Evolutionary conservation across 495 filamentous ascomycete genomes (phyloP).

Genomic region (Xylaria castorea): DNA sequence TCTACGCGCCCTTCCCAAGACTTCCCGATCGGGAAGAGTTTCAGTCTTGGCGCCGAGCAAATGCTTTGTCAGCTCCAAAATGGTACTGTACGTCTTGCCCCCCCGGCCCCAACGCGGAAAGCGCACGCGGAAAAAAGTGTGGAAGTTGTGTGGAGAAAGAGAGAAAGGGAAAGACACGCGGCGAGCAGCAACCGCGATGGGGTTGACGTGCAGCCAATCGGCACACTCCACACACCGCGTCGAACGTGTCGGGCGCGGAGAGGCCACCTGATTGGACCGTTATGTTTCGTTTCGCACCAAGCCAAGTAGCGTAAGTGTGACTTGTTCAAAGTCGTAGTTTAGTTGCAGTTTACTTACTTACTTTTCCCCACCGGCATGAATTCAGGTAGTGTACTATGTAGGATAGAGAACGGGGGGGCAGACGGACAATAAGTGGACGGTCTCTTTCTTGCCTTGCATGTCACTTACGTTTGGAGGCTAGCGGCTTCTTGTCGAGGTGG

Average conservation of each 20-base stretch:
- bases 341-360: not conserved
- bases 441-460: not conserved
- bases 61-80: not conserved
- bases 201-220: slow-evolving; percentile 27
- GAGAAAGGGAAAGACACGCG: not conserved
- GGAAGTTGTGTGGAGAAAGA: not conserved
- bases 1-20: slow-evolving; percentile 12
- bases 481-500: slow-evolving; percentile 4
- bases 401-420: not conserved
- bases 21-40: not conserved
- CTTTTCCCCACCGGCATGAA: slow-evolving; percentile 8
- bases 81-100: not conserved
- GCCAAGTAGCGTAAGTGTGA: not conserved
- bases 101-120: slow-evolving; percentile 1
- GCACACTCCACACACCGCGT: slow-evolving; percentile 27
- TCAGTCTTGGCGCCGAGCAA: slow-evolving; percentile 8
- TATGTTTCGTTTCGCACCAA: not conserved
- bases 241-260: slow-evolving; percentile 11
- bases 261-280: not conserved
- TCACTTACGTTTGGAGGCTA: slow-evolving; percentile 3
- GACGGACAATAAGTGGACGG: not conserved
- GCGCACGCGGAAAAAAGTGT: slow-evolving; percentile 5
- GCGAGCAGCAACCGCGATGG: slow-evolving; percentile 18
- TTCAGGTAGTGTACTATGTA: too few relatives aligned
- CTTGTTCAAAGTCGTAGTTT: not conserved